A percentile compares a stretch with the other conserved stretches of the same genome.
phyloP scores from a whole-genome alignment of 2,329 filamentous ascomycete species.

The Didymella segeticola region DNA sequence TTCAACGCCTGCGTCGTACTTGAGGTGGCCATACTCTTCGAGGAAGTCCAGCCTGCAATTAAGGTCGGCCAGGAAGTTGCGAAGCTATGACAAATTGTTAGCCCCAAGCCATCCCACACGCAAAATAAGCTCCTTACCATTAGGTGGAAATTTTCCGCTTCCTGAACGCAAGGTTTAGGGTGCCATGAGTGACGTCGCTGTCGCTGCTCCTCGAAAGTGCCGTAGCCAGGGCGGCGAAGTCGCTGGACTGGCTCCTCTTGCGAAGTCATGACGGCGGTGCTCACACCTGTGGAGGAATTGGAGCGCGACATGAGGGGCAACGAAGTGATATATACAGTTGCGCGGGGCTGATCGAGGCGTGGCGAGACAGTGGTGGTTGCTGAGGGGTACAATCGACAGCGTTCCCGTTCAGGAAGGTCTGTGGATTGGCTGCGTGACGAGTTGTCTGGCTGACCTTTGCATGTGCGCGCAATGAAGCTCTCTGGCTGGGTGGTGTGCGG shows the following conservation, averaged over 20 bases:
- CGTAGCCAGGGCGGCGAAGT: conserved; percentile 46
- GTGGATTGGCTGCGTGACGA: conserved; percentile 12
- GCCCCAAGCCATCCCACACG: conserved; percentile 3
- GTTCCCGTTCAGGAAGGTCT: conserved; percentile 21
- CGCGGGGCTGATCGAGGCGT: conserved; percentile 31
- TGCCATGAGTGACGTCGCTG: conserved; percentile 58
- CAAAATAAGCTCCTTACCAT: conserved; percentile 38
- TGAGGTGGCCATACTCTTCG: conserved; percentile 84
- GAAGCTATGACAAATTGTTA: conserved; percentile 62
- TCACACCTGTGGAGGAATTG: conserved; percentile 23
- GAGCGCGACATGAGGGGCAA: conserved; percentile 32
- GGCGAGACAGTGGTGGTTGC: conserved; percentile 20
- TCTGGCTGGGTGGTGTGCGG: conserved; percentile 26
- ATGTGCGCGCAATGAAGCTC: conserved; percentile 26
- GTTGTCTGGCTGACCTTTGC: conserved; percentile 28
- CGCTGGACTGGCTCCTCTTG: conserved; percentile 53
- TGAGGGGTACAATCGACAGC: conserved; percentile 16
- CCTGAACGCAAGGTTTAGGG: conserved; percentile 52
- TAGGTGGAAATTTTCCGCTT: conserved; percentile 57
- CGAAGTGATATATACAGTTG: conserved; percentile 28
- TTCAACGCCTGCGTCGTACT: conserved; percentile 82
- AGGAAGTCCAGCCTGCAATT: conserved; percentile 86
- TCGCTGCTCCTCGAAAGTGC: conserved; percentile 43
- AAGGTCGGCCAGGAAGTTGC: conserved; percentile 83
- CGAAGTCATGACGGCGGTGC: conserved; percentile 46